Base-by-base conservation (phyloP, 495 filamentous ascomycete species). In the Penicillium fimorum region DNA sequence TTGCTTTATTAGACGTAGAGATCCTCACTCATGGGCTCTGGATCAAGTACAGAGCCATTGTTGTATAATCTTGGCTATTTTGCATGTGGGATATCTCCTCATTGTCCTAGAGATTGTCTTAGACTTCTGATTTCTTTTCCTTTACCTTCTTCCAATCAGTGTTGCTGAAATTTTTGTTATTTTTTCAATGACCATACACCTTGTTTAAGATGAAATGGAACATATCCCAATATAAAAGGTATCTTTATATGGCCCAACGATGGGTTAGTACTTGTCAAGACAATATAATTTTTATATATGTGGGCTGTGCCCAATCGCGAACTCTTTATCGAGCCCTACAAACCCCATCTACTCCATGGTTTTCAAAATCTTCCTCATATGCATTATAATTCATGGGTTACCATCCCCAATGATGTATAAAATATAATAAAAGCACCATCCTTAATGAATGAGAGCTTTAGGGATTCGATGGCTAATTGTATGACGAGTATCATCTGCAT, bases 131-230 rank as follows among this genome's bases (percentile, higher is more conserved):
- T 47, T 30, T 18, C 2, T 10, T 30, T 29, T 47, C 5, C 45
- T 30, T 30, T 29, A 1, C 24, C 27, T 12, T n/a, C 33, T 37
- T 37, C 45, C 45, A 18, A 47, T 47, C 8, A 20, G 9, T 2
- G 3, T 3, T 9, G 44, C 2, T 18, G 43, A 11, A 17, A 11
- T 44, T 44, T 29, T 8, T 46, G 6, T 5, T 30, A 5, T 30
- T 32, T 10, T 32, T 20, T 47, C n/a, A 20, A 12, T 47, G 45
- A n/a, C n/a, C 32, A 32, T 18, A 18, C 64, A 81, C 79, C 75
- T 79, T 81, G 50, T 73, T 65, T 52, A 78, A 71, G 55, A 81
- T 73, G 41, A 80, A 74, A 25, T 71, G 66, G 53, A 72, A 80
- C 44, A 77, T 79, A 52, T 79, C 73, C 22, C 63, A 70, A 59